These are phyloP conservation scores for Pseudogymnoascus sp. DNA, from an alignment of 2,329 filamentous ascomycete genomes.

Conservation along the genomic window DNA sequence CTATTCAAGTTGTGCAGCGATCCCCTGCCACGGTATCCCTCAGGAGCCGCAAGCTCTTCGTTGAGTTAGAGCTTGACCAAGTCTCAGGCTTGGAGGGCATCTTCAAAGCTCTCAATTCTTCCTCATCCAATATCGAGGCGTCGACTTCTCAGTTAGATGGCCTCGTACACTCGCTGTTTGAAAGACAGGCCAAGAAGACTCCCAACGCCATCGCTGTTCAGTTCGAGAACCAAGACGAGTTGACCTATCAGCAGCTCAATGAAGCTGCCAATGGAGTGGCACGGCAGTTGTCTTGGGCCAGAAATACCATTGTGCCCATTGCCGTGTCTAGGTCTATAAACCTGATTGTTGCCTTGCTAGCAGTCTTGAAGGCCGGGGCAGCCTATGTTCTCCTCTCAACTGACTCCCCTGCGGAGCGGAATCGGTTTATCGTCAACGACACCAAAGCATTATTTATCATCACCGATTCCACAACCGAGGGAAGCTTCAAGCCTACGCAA, in stretches of 20 bases:
- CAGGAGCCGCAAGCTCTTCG: not conserved
- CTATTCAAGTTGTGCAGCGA: not conserved
- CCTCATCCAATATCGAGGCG: not conserved
- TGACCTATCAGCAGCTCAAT: slow-evolving; percentile 1
- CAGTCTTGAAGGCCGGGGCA: slow-evolving; percentile 7
- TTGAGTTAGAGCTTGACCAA: slow-evolving; percentile 3
- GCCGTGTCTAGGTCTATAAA: not conserved
- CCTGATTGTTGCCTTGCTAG: slow-evolving; percentile 6
- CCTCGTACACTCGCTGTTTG: not conserved
- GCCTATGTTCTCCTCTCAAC: slow-evolving; percentile 1
- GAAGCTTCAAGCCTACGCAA: not conserved
- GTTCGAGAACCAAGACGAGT: not conserved
- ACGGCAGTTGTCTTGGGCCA: not conserved
- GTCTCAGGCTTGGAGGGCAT: not conserved
- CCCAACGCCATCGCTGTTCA: not conserved
- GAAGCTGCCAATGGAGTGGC: slow-evolving; percentile 1
- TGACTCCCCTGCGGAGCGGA: not conserved
- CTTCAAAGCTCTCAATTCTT: not conserved
- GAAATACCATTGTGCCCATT: not conserved
- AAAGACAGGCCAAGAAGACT: not conserved
- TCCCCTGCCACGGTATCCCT: slow-evolving; percentile 1
- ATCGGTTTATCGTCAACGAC: not conserved
- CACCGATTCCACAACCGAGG: not conserved
- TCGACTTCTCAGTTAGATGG: not conserved
- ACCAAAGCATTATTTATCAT: not conserved